Evolutionary conservation across 1,284 basidiomycete species (phyloP).

Genomic region (Heliocybe sulcata): DNA sequence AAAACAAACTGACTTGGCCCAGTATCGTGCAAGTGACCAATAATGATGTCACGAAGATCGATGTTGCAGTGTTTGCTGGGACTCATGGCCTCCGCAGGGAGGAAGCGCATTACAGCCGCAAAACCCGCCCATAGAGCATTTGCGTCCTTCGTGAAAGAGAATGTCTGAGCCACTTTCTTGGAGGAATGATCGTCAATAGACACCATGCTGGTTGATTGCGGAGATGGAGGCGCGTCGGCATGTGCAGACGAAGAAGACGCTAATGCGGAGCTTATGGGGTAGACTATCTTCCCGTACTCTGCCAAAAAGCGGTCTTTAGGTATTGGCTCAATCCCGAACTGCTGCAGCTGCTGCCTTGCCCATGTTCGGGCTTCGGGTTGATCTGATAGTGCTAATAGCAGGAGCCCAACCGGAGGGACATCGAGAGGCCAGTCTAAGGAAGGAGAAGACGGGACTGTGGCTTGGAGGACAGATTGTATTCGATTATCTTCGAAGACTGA

Average conservation of each 20-base stretch:
- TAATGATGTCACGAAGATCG: slow-evolving; percentile 44
- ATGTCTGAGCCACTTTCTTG: slow-evolving; percentile 7
- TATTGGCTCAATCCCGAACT: slow-evolving; percentile 38
- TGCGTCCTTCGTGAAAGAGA: slow-evolving; percentile 29
- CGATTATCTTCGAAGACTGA: slow-evolving; percentile 45
- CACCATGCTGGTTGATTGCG: not conserved
- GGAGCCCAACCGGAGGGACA: slow-evolving; percentile 48
- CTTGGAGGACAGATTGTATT: slow-evolving; percentile 39
- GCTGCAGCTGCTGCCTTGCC: slow-evolving; percentile 40
- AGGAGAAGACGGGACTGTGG: slow-evolving; percentile 26
- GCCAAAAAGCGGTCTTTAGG: slow-evolving; percentile 34
- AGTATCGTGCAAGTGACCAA: slow-evolving; percentile 55
- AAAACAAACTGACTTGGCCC: slow-evolving; percentile 48
- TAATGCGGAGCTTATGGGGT: slow-evolving; percentile 23
- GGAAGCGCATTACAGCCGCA: slow-evolving; percentile 36
- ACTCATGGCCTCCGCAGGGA: slow-evolving; percentile 40
- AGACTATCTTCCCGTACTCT: slow-evolving; percentile 37
- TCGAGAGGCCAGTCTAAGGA: slow-evolving; percentile 49
- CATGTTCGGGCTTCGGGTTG: slow-evolving; percentile 45
- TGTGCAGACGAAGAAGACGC: slow-evolving; percentile 6
- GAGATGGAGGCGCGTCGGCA: not conserved
- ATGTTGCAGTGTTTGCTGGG: slow-evolving; percentile 25
- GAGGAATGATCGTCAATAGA: slow-evolving; percentile 2
- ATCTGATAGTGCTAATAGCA: slow-evolving; percentile 51
- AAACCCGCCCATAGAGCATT: slow-evolving; percentile 51